Base-by-base conservation (phyloP, 768 basidiomycete genomes). In the Boletus patriciae region DNA sequence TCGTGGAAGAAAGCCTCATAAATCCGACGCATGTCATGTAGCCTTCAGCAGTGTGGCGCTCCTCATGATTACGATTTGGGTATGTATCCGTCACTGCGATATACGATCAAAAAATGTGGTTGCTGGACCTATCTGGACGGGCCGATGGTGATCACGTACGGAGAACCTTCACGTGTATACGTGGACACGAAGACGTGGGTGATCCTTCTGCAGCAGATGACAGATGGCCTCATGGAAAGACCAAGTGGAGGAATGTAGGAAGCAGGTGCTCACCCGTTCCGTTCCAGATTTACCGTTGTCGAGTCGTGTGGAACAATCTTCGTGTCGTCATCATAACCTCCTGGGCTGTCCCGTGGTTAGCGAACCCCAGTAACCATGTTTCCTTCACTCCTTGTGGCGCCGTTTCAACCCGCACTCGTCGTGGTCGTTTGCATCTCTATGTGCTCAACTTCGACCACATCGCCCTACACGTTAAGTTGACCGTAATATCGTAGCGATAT, bases 61-160 rank as follows among this genome's bases (percentile, higher is more conserved):
- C 4, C 15, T 69, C 15, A 54, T 72, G 2, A 64, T 62, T 62
- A 69, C 73, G 1, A 52, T 70, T 13, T 70, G 65, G 50, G 54
- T 68, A 18, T 57, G n/a, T n/a, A n/a, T n/a, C 58, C 10, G 29
- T 31, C 29, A 31, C 29, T 6, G 36, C 15, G 36, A 36, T 68
- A 8, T 64, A 15, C 16, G 66, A 64, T 3, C 57, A 71, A 50
- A 48, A 62, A 42, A 64, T 68, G 57, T 76, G 75, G 75, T 59
- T 76, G 12, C 57, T 65, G 9, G 54, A 46, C 4, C 23, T 70
- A 67, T 38, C 74, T 73, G 9, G 71, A 71, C 5, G 72, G 74
- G 21, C 52, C 64, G 29, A 46, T 36, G 36, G 9, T 10, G 9
- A 1, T 31, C 29, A 31, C 27, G 27, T 29, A 29, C 29, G 9